phyloP scores from a whole-genome alignment of 495 filamentous ascomycete species.

The Terfezia claveryi region DNA sequence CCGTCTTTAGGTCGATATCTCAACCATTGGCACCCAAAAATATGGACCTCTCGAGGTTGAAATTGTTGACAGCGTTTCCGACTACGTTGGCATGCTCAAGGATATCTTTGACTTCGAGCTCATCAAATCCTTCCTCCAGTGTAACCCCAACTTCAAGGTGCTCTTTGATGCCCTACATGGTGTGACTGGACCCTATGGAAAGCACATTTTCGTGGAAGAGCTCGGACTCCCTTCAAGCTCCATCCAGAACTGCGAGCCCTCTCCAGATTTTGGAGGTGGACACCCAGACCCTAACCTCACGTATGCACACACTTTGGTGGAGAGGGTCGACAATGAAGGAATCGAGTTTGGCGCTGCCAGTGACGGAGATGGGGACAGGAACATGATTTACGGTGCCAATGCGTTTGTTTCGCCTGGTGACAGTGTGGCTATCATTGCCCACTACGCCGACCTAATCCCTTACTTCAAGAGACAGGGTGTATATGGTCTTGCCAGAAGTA shows the following conservation, averaged over 20 bases:
- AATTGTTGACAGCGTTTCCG: slow-evolving; percentile 72
- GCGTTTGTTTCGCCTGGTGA: slow-evolving; percentile 93
- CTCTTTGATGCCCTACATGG: slow-evolving; percentile 87
- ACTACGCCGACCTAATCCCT: slow-evolving; percentile 83
- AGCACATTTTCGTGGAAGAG: slow-evolving; percentile 85
- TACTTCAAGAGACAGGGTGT: slow-evolving; percentile 96
- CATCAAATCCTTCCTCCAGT: slow-evolving; percentile 74
- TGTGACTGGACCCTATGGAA: slow-evolving; percentile 86
- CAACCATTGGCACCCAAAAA: slow-evolving; percentile 55
- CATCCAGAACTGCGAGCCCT: slow-evolving; percentile 82
- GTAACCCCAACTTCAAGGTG: slow-evolving; percentile 81
- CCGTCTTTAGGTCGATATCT: slow-evolving; percentile 39
- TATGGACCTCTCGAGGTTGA: slow-evolving; percentile 81
- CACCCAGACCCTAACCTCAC: slow-evolving; percentile 96
- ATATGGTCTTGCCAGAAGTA: slow-evolving; percentile 80
- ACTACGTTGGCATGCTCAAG: slow-evolving; percentile 90
- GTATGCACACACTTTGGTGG: slow-evolving; percentile 90
- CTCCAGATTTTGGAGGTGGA: slow-evolving; percentile 84
- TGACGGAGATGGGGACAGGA: slow-evolving; percentile 93
- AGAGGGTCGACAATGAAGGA: slow-evolving; percentile 69
- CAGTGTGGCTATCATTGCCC: slow-evolving; percentile 89
- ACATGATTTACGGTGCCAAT: slow-evolving; percentile 98
- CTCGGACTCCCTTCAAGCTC: slow-evolving; percentile 54
- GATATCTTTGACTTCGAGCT: slow-evolving; percentile 92
- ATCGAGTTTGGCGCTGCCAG: slow-evolving; percentile 93